Percentiles rank a stretch among this genome's conserved stretches.
These are phyloP conservation scores for Niebla homalea DNA, from an alignment of 495 filamentous ascomycete genomes.

Conservation along the genomic window DNA sequence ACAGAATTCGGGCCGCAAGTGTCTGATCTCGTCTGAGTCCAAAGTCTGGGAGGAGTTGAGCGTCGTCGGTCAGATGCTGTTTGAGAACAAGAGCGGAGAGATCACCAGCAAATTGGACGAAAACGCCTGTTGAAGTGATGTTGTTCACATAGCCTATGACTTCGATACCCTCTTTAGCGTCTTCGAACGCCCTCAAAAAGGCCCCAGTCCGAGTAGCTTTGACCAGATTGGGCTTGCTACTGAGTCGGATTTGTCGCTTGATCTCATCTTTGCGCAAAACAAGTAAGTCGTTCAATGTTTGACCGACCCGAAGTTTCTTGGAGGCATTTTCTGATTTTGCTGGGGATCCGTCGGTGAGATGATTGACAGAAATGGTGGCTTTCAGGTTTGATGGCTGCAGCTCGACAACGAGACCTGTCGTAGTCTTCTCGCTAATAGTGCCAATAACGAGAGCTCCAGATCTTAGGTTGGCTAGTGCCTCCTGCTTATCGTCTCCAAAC, in stretches of 20 bases:
- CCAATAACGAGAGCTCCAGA: conserved; percentile 60
- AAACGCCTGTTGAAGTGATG: conserved; percentile 61
- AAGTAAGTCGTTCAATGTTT: conserved; percentile 68
- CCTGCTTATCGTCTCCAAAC: conserved; percentile 61
- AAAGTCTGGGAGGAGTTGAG: conserved; percentile 53
- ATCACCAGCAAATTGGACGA: conserved; percentile 69
- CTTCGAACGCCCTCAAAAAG: conserved; percentile 52
- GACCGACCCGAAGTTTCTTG: conserved; percentile 68
- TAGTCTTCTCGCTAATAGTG: conserved; percentile 72
- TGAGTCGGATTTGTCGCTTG: conserved; percentile 57
- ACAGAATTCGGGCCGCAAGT: conserved; percentile 52
- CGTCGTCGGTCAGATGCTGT: conserved; percentile 55
- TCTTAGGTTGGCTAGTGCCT: conserved; percentile 55
- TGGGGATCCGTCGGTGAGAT: conserved; percentile 68
- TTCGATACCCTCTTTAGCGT: conserved; percentile 51
- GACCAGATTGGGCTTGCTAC: conserved; percentile 68
- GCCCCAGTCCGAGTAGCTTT: conserved; percentile 53
- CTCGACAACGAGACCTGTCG: conserved; percentile 64
- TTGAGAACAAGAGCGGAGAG: conserved; percentile 67
- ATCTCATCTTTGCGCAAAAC: conserved; percentile 65
- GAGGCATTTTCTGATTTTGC: conserved; percentile 60
- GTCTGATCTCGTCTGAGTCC: conserved; percentile 61
- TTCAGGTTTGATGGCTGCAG: conserved; percentile 57
- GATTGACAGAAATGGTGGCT: conserved; percentile 58
- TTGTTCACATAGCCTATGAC: conserved; percentile 77